These are phyloP conservation scores for Suaeda aralocaspica DNA, from an alignment of 148 eudicot genomes.

Conservation along the genomic window DNA sequence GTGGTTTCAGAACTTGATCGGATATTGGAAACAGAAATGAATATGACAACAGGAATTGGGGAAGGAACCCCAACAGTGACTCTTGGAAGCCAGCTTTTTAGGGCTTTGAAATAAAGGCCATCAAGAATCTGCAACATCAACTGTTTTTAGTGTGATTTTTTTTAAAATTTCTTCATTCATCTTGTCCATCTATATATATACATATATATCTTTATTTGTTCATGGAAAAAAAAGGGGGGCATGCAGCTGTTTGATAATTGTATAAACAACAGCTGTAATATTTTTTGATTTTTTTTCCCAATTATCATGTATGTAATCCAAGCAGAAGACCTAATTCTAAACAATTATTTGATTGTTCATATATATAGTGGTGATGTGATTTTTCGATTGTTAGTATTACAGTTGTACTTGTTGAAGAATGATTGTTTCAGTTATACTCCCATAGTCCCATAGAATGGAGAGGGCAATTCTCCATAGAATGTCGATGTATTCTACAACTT, in stretches of 20 bases:
- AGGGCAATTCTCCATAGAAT: too few species aligned
- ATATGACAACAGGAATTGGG: constrained; percentile 84
- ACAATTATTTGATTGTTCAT: constrained; percentile 38
- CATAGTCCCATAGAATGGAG: too few species aligned
- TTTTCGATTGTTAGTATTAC: too few species aligned
- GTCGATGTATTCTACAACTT: too few species aligned
- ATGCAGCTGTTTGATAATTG: constrained; percentile 80
- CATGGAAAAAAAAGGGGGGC: constrained; percentile 16
- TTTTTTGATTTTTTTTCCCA: constrained; percentile 34
- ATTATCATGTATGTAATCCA: constrained; percentile 18
- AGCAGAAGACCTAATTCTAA: constrained; percentile 26
- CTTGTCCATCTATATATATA: constrained; percentile 19
- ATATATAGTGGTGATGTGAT: constrained; percentile 25
- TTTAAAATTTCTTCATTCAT: constrained; percentile 27
- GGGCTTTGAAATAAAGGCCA: constrained; percentile 46
- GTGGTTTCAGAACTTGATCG: constrained; percentile 78
- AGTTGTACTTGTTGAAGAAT: too few species aligned
- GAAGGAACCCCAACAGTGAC: constrained; percentile 96
- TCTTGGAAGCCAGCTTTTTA: constrained; percentile 96
- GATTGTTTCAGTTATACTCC: too few species aligned
- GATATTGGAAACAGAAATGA: constrained; percentile 94
- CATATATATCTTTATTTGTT: constrained; percentile 17
- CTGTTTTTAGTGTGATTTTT: constrained; percentile 36
- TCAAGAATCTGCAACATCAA: constrained; percentile 13
- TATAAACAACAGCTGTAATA: constrained; percentile 68